phyloP scores from a whole-genome alignment of 257 asterid genomes.

The Solanum lycopersicoides region DNA sequence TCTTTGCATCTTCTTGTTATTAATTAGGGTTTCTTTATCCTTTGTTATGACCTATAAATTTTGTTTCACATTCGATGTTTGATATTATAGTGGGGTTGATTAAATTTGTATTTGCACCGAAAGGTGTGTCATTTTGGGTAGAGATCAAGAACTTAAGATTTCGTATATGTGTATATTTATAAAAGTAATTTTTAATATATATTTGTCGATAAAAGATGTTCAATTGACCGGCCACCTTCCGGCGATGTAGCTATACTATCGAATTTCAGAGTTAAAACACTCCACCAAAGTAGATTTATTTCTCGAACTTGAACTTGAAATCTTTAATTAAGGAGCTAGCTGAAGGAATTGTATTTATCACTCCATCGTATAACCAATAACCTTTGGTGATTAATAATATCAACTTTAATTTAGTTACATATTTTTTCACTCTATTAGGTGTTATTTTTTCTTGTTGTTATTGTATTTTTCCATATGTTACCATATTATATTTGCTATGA shows the following conservation, averaged over 20 bases:
- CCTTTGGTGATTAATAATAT: not conserved
- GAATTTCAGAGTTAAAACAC: not conserved
- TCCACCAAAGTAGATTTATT: not conserved
- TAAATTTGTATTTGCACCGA: no score
- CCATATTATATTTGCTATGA: not conserved
- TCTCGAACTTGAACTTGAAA: not conserved
- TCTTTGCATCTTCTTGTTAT: not conserved
- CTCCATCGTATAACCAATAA: not conserved
- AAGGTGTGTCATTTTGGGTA: not conserved
- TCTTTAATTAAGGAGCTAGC: not conserved
- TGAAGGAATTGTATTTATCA: not conserved
- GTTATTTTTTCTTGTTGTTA: not conserved
- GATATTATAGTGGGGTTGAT: no score
- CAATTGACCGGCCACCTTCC: accelerated
- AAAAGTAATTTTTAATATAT: not conserved
- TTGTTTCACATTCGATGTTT: not conserved
- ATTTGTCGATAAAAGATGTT: not conserved
- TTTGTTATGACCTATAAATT: no score
- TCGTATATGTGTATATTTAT: not conserved
- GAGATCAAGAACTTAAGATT: not conserved
- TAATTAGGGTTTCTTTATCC: not conserved
- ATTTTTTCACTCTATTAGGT: not conserved
- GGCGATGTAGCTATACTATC: not conserved
- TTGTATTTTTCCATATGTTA: not conserved
- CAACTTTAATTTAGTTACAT: not conserved